A percentile compares a stretch with the other conserved stretches of the same genome.
Evolutionary conservation across 805 yeast genomes (phyloP).

Genomic region (Huiozyma sinensis): DNA sequence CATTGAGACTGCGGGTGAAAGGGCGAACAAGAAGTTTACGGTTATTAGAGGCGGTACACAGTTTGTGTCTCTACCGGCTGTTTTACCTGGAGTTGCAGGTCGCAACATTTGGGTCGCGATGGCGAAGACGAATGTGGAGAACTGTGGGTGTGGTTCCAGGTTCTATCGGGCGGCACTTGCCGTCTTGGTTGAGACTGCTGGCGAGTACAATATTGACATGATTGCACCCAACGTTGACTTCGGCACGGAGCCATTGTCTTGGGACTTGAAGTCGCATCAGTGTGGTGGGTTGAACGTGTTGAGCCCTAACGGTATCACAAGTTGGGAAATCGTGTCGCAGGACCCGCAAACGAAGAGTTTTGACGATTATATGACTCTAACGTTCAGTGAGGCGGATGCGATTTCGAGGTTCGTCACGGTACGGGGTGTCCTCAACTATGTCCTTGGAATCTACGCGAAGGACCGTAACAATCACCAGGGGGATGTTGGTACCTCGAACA

Average conservation of each 20-base stretch:
- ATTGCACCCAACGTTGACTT: constrained; percentile 11
- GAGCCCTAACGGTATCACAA: constrained; percentile 11
- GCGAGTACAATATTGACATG: constrained; percentile 10
- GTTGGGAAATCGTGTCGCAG: constrained; percentile 13
- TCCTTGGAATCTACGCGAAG: no score
- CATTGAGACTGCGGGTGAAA: not conserved
- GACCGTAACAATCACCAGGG: no score
- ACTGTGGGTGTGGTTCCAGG: constrained; percentile 13
- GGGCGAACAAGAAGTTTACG: no score
- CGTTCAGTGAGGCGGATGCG: constrained; percentile 25
- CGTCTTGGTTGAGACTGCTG: constrained; percentile 6
- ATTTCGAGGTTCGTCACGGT: no score
- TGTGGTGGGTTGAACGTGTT: constrained; percentile 10
- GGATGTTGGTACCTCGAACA: no score
- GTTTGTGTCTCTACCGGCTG: constrained; percentile 7
- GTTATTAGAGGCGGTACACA: constrained; percentile 11
- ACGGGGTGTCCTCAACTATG: no score
- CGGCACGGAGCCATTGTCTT: constrained; percentile 8
- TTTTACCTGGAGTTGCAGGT: constrained; percentile 7
- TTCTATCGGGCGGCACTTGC: constrained; percentile 13
- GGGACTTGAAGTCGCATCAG: constrained; percentile 9
- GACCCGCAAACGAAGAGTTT: constrained; percentile 7
- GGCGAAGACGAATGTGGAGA: constrained; percentile 9
- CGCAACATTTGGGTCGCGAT: constrained; percentile 16
- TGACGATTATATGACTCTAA: constrained; percentile 10